Base-by-base conservation (phyloP, 257 asterid genomes). In the Lantana camara region DNA sequence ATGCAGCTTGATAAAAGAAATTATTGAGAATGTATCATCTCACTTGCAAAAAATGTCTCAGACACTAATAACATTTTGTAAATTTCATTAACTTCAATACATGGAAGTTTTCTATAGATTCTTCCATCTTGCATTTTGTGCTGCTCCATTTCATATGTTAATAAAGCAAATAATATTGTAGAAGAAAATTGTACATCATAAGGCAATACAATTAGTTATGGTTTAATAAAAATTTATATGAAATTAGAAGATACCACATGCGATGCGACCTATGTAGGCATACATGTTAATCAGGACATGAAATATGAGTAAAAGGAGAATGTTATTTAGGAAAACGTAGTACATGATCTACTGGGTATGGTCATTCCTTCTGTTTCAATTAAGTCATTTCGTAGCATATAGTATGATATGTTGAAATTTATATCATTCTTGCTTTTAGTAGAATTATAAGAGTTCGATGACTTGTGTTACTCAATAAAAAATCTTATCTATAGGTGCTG, bases 401-500 rank as follows among this genome's bases (percentile, higher is more conserved):
- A 23, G 27, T 7, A 4, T 48, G 3, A 63, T 15, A 17, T 45
- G 63, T 51, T 48, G n/a, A 32, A 57, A 59, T 64, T 66, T 63
- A 24, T 30, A 17, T 56, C 57, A 48, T 32, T 64, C 58, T 53
- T 41, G n/a, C n/a, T n/a, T n/a, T 17, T 66, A 15, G 51, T 14
- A 42, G 9, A 62, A 30, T 6, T 35, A 29, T 67, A 35, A 63
- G 29, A 53, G 48, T 67, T 42, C 16, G 50, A 61, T 21, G 54
- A 66, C 63, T 12, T 47, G 60, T 66, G 34, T 15, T 44, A 13
- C 60, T 50, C 17, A 47, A 12, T 29, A 9, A 46, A 30, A n/a
- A 55, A 37, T 61, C 63, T 65, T 58, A 48, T 64, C 66, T 69
- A 23, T 54, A 82, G 91, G 82, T 68, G 71, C 35, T 49, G 14